Base-by-base conservation (phyloP, 441 rosid genomes). In the Rhodomyrtus psidioides region DNA sequence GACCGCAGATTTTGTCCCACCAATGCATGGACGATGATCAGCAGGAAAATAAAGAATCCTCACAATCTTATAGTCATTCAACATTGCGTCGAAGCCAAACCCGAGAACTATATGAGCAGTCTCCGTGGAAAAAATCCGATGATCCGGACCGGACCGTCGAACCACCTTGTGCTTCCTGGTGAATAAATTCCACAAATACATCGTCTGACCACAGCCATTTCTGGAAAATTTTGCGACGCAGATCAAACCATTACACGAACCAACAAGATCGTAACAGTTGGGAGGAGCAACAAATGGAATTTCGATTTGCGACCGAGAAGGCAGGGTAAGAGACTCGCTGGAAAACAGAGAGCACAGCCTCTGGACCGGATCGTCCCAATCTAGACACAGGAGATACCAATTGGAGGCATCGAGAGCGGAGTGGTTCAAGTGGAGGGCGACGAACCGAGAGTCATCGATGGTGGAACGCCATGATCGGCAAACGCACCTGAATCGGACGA, bases 21-120 rank as follows among this genome's bases (percentile, higher is more conserved):
- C 19, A 13, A 14, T 0, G 2, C 7, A 53, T 6, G 7, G 55
- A 16, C 2, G 7, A 5, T 15, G 3, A 7, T 28, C 3, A 60
- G 28, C 42, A 17, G 0, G 4, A 28, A 7, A 0, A 28, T 28
- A 60, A 0, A 60, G 1, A 28, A 60, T 60, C 23, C 16, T 51
- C 5, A 51, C 1, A 51, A 12, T 53, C 55, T 53, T 53, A 53
- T 53, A 53, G 55, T 53, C 55, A 16, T 16, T 53, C 21, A 7
- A 53, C 21, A 3, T 53, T 6, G 55, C 55, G 21, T 53, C 55
- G 7, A 53, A 16, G 21, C 55, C 8, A 53, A 53, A 53, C 21
- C 55, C 55, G 16, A 53, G 55, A 53, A 6, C 54, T 53, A n/a
- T n/a, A n/a, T 53, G 2, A 53, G 54, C 6, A 53, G 54, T 53